phyloP scores from a whole-genome alignment of 441 rosid genomes.

The Melastoma candidum region DNA sequence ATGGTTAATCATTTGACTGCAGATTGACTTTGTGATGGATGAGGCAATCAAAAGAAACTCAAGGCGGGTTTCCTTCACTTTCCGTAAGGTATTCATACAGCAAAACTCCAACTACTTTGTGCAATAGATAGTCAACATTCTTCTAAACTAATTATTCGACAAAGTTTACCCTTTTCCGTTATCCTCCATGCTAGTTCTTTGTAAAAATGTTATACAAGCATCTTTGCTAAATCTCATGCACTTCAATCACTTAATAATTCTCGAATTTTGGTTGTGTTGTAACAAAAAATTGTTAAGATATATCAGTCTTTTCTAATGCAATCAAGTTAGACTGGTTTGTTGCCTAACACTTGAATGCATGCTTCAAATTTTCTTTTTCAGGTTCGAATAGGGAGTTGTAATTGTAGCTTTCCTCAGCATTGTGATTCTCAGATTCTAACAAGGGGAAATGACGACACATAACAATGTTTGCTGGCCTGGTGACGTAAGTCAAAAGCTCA shows the following conservation, averaged over 20 bases:
- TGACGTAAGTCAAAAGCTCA: too few relatives aligned
- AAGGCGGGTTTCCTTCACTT: slow-evolving; percentile 84
- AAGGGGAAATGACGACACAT: too few relatives aligned
- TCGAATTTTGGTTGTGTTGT: too few relatives aligned
- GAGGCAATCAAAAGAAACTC: slow-evolving; percentile 51
- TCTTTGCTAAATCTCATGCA: too few relatives aligned
- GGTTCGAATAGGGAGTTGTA: slow-evolving; percentile 70
- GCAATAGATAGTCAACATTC: not conserved
- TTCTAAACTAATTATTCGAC: not conserved
- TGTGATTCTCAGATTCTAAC: slow-evolving; percentile 47
- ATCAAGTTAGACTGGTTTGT: not conserved
- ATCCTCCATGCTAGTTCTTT: too few relatives aligned
- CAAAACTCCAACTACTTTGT: not conserved
- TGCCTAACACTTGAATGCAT: not conserved
- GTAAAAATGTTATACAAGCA: too few relatives aligned
- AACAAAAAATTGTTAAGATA: not conserved
- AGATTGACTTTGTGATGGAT: slow-evolving; percentile 78
- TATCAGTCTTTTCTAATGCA: not conserved
- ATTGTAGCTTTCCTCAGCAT: slow-evolving; percentile 59
- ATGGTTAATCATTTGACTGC: slow-evolving; percentile 9
- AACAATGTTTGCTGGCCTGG: too few relatives aligned
- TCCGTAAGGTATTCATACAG: slow-evolving; percentile 52
- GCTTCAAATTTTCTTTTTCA: slow-evolving; percentile 19
- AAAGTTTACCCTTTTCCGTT: not conserved
- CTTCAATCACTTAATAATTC: too few relatives aligned